phyloP scores from a whole-genome alignment of 176 grass and related monocot species.

The Tuctoria greenei region DNA sequence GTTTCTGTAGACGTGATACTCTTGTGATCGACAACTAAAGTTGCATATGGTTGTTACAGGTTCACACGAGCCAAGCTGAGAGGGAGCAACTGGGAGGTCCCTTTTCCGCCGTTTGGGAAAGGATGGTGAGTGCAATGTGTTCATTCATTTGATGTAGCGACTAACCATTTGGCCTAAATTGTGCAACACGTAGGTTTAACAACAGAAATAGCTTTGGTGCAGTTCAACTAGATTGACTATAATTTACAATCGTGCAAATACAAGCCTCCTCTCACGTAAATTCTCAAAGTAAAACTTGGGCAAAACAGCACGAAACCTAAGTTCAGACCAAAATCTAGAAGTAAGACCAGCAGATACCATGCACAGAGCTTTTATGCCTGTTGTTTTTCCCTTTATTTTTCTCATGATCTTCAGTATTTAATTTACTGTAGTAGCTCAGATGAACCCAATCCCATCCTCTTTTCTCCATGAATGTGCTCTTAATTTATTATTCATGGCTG shows the following conservation, averaged over 20 bases:
- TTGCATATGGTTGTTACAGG: constrained; percentile 34
- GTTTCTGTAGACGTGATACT: neutral
- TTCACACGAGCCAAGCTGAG: constrained; percentile 76
- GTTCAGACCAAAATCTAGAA: neutral
- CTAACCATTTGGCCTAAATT: neutral
- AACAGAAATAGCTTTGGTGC: neutral
- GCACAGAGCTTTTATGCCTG: neutral
- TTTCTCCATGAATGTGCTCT: neutral
- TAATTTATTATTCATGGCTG: neutral
- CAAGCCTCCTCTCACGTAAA: neutral
- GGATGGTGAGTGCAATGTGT: constrained; percentile 70
- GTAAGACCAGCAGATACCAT: neutral
- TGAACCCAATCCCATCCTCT: neutral
- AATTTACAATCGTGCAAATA: neutral
- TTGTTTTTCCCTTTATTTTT: neutral
- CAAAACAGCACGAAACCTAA: neutral
- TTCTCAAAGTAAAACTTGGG: neutral
- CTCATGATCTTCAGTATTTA: neutral
- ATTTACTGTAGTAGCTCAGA: neutral
- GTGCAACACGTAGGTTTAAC: neutral
- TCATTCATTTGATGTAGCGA: neutral
- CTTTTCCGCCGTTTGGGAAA: constrained; percentile 86
- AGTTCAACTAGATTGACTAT: neutral
- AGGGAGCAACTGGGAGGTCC: constrained; percentile 72
- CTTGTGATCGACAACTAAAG: neutral